Evolutionary conservation across 1,284 basidiomycete genomes (phyloP).

Genomic region (Puccinia triticina): DNA sequence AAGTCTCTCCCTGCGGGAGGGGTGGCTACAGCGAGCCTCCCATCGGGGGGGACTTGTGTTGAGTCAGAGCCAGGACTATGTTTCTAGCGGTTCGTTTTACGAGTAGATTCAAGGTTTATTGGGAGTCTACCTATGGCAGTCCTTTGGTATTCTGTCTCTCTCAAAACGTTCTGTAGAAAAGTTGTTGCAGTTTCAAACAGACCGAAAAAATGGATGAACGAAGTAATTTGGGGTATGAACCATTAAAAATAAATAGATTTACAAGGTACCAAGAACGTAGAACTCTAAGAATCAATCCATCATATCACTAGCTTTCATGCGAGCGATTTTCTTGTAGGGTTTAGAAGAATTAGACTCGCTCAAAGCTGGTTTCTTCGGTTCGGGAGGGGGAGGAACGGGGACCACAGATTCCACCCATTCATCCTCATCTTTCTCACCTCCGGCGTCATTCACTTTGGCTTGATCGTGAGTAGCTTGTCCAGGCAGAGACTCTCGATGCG

Average conservation of each 20-base stretch:
- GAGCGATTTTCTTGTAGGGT: conserved; percentile 19
- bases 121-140: too few species aligned
- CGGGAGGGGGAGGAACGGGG: background rate
- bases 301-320: conserved; percentile 48
- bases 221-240: too few species aligned
- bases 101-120: too few species aligned
- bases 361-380: background rate
- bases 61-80: too few species aligned
- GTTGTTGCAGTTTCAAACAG: too few species aligned
- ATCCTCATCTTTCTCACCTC: conserved; percentile 12
- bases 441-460: background rate
- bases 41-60: too few species aligned
- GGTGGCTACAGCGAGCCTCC: too few species aligned
- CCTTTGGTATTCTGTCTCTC: too few species aligned
- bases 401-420: conserved; percentile 20
- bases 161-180: too few species aligned
- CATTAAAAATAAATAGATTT: background rate
- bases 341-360: background rate
- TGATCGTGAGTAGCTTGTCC: background rate
- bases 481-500: conserved; percentile 7
- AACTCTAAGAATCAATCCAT: conserved; percentile 24
- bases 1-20: too few species aligned
- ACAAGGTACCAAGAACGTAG: background rate
- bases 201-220: too few species aligned
- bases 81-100: too few species aligned